Evolutionary conservation across 768 basidiomycete species (phyloP).

Genomic region (Trichaptum fuscoviolaceum): DNA sequence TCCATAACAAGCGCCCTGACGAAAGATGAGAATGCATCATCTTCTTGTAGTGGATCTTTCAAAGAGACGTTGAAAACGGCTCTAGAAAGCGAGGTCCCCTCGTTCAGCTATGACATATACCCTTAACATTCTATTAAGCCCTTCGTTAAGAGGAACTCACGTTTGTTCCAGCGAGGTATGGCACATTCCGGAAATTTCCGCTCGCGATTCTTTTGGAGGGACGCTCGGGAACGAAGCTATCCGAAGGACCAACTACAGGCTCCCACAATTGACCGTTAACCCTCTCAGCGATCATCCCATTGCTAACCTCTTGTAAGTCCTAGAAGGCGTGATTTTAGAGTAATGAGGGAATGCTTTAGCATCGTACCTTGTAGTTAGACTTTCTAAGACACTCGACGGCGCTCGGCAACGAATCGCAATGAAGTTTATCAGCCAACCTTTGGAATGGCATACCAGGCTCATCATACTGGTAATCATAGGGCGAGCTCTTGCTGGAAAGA

Average conservation of each 20-base stretch:
- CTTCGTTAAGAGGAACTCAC: slow-evolving; percentile 8
- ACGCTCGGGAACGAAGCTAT: slow-evolving; percentile 15
- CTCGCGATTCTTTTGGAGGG: slow-evolving; percentile 16
- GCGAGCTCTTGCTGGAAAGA: slow-evolving; percentile 9
- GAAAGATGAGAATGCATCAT: slow-evolving; percentile 40
- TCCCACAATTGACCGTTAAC: slow-evolving; percentile 19
- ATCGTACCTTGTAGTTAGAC: slow-evolving; percentile 13
- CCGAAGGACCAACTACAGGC: slow-evolving; percentile 17
- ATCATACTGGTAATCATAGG: slow-evolving; percentile 22
- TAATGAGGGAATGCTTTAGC: neutral
- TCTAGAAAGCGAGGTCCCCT: slow-evolving; percentile 42
- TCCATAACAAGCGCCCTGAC: slow-evolving; percentile 48
- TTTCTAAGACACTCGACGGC: slow-evolving; percentile 22
- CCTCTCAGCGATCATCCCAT: slow-evolving; percentile 10
- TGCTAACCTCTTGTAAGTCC: slow-evolving; percentile 12
- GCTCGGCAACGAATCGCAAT: slow-evolving; percentile 16
- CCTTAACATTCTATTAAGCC: neutral
- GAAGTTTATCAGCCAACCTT: slow-evolving; percentile 10
- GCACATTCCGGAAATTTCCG: slow-evolving; percentile 17
- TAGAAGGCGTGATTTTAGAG: neutral
- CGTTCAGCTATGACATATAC: slow-evolving; percentile 37
- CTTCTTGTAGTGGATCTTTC: slow-evolving; percentile 32
- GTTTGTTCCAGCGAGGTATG: slow-evolving; percentile 16
- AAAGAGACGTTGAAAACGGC: slow-evolving; percentile 34
- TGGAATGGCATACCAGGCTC: slow-evolving; percentile 23